Conservation (phyloP, 805 yeast genomes). For the Lipomyces kockii region DNA sequence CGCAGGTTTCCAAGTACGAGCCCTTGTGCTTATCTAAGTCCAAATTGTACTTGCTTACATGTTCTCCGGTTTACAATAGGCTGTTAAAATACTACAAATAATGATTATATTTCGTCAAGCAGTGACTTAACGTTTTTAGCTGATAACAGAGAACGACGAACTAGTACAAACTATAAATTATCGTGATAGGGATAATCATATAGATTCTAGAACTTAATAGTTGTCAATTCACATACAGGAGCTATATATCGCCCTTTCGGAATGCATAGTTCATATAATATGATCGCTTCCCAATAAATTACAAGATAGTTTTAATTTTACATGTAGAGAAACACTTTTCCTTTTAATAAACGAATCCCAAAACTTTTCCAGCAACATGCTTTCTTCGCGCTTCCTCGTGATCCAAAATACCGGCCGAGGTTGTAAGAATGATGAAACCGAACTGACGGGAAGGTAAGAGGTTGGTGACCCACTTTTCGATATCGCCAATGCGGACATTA, state of each 20-base stretch:
- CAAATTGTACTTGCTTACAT: too few species aligned
- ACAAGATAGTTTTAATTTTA: not conserved
- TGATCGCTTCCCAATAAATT: not conserved
- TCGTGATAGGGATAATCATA: too few species aligned
- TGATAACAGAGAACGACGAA: too few species aligned
- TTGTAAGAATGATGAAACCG: constrained; percentile 96
- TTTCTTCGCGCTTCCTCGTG: constrained; percentile 99
- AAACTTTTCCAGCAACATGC: constrained; percentile 98
- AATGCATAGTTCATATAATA: constrained; percentile 4
- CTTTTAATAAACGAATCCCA: constrained; percentile 90
- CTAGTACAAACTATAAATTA: too few species aligned
- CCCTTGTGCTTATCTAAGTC: too few species aligned
- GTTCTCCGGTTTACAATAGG: too few species aligned
- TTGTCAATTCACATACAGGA: not conserved
- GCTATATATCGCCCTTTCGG: not conserved
- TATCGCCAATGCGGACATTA: constrained; percentile 92
- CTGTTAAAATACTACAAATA: too few species aligned
- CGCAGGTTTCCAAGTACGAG: not conserved
- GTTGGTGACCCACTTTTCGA: constrained; percentile 98
- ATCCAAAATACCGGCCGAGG: constrained; percentile 99
- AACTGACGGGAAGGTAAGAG: constrained; percentile 99
- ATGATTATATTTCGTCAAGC: too few species aligned
- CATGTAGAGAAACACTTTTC: not conserved
- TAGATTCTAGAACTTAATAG: too few species aligned
- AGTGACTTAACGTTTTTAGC: too few species aligned